phyloP scores from a whole-genome alignment of 1,284 basidiomycete species.

The Prillingera fragicola region DNA sequence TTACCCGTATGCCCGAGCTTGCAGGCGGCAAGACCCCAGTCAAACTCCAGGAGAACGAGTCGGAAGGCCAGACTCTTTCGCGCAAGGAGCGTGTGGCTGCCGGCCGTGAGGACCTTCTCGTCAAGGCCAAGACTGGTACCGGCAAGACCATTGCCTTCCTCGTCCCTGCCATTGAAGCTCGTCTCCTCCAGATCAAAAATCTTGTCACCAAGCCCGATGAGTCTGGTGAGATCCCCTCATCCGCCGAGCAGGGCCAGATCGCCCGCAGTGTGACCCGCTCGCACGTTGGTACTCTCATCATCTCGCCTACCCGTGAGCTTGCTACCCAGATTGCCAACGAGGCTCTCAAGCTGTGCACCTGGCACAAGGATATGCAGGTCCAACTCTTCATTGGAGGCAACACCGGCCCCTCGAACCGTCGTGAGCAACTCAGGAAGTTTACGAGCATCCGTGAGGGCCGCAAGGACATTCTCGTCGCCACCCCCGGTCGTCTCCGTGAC shows the following conservation, averaged over 20 bases:
- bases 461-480: constrained; percentile 85
- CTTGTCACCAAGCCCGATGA: constrained; percentile 19
- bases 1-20: constrained; percentile 55
- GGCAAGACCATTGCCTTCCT: constrained; percentile 88
- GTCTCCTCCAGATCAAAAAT: constrained; percentile 49
- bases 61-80: constrained; percentile 8
- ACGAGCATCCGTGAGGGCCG: constrained; percentile 60
- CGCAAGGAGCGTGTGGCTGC: constrained; percentile 17
- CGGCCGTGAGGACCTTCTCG: constrained; percentile 37
- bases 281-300: constrained; percentile 70
- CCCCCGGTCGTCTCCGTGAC: constrained; percentile 84
- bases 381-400: constrained; percentile 76
- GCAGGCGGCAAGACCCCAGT: constrained; percentile 27
- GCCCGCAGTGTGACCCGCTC: constrained; percentile 48
- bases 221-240: constrained; percentile 19
- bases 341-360: constrained; percentile 62
- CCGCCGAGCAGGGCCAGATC: constrained; percentile 18
- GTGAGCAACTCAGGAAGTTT: constrained; percentile 53
- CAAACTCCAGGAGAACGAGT: constrained; percentile 7
- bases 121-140: constrained; percentile 78
- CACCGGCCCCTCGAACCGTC: constrained; percentile 57
- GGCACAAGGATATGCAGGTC: constrained; percentile 65
- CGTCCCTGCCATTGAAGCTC: constrained; percentile 76
- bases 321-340: constrained; percentile 91
- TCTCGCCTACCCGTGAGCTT: constrained; percentile 90